Evolutionary conservation across 2,329 filamentous ascomycete genomes (phyloP), one percentile per base, ranked within the genome.

Genomic region (Hypoxylon sp.): DNA sequence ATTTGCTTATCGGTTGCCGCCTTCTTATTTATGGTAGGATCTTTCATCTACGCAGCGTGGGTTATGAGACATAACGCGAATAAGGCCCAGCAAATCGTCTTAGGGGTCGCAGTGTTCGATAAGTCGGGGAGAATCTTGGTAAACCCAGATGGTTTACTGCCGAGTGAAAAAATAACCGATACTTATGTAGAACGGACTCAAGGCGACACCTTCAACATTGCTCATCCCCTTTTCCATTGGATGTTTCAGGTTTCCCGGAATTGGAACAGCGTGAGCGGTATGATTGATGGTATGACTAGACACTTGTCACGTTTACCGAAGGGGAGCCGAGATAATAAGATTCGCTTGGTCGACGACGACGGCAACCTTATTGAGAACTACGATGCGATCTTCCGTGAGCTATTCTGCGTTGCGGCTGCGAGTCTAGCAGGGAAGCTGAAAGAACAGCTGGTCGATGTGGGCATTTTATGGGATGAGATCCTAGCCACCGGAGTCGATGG

Each of bases 151-250:
- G 92, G 92, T 7, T 81, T 90, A 17, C 79, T 93, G 10, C 92
- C 92, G 3, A 90, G 86, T 47, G 87, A 91, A 65, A 93, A 94
- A 72, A 92, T 97, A 68, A 96, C 93, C 0, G 91, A 91, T 77
- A 90, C 90, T 13, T 93, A 93, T 77, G 80, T 93, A 42, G 90
- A 92, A 77, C 87, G 85, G 77, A 89, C 88, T 29, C 88, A 91
- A 58, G 88, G 90, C 66, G 93, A 97, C 67, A 88, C 90, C 13
- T 94, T 97, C 74, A 89, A 89, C 62, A 89, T 89, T 24, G 87
- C 88, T 0, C 93, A 97, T 76, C 88, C 92, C 0, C 88, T 94
- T 1, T 97, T 96, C 79, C 89, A 94, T 54, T 97, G 94, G 94
- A 91, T 96, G 75, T 97, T 92, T 76, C 88, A 92, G 62, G 92